These are phyloP conservation scores for Neonectria sp. DNA, from an alignment of 2,329 filamentous ascomycete genomes.

Conservation along the genomic window DNA sequence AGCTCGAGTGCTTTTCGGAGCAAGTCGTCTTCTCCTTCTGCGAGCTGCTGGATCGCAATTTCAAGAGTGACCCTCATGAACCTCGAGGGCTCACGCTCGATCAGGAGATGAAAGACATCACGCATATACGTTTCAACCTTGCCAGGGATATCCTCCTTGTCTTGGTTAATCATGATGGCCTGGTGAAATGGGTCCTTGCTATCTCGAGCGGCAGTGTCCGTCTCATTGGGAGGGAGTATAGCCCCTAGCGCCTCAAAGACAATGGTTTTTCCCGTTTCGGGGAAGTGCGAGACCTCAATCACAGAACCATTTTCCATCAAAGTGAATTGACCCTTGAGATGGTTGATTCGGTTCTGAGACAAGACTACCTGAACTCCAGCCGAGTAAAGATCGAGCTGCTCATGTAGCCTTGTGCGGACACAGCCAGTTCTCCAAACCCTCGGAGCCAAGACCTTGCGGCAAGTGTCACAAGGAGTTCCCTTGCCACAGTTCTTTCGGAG, in stretches of 20 bases:
- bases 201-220: slow-evolving; percentile 53
- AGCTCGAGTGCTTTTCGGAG: slow-evolving; percentile 73
- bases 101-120: slow-evolving; percentile 69
- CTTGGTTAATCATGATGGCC: slow-evolving; percentile 72
- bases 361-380: slow-evolving; percentile 75
- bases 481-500: slow-evolving; percentile 77
- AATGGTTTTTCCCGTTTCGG: slow-evolving; percentile 63
- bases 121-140: slow-evolving; percentile 75
- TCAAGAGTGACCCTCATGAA: slow-evolving; percentile 73
- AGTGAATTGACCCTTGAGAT: slow-evolving; percentile 65
- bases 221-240: slow-evolving; percentile 54
- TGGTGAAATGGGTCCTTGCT: slow-evolving; percentile 54
- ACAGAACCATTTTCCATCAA: slow-evolving; percentile 64
- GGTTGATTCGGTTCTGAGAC: slow-evolving; percentile 72
- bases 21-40: slow-evolving; percentile 67
- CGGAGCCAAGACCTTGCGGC: slow-evolving; percentile 73
- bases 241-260: slow-evolving; percentile 54
- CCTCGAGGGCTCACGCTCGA: slow-evolving; percentile 71
- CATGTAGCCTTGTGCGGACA: slow-evolving; percentile 73
- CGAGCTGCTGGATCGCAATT: slow-evolving; percentile 62
- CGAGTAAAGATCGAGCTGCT: slow-evolving; percentile 74
- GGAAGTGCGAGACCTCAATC: slow-evolving; percentile 74
- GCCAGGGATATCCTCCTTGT: slow-evolving; percentile 71
- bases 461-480: slow-evolving; percentile 74
- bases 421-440: slow-evolving; percentile 77